phyloP scores from a whole-genome alignment of 495 filamentous ascomycete species.

The Aspergillus affinis region DNA sequence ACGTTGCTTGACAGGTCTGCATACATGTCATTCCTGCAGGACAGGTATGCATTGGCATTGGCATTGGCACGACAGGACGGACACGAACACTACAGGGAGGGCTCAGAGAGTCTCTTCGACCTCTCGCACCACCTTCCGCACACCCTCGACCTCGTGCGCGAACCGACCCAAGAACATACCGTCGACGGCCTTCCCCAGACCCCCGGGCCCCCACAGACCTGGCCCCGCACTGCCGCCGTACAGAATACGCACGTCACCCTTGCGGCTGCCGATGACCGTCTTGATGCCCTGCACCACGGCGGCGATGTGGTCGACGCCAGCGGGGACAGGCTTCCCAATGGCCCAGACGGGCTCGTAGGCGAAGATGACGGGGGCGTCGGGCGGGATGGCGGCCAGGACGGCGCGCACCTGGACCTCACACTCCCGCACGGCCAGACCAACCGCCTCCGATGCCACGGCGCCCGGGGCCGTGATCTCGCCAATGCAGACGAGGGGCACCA shows the following conservation, averaged over 20 bases:
- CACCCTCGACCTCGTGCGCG: constrained; percentile 69
- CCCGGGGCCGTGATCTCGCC: constrained; percentile 60
- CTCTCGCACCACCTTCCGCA: constrained; percentile 67
- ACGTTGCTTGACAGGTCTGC: background rate
- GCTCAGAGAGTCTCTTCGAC: constrained; percentile 46
- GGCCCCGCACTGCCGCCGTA: constrained; percentile 82
- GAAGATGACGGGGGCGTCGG: constrained; percentile 66
- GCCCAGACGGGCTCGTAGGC: constrained; percentile 93
- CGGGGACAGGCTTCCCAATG: constrained; percentile 74
- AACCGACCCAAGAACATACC: constrained; percentile 82
- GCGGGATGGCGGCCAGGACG: constrained; percentile 57
- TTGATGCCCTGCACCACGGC: constrained; percentile 65
- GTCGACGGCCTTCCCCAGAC: constrained; percentile 67
- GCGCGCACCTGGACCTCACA: constrained; percentile 62
- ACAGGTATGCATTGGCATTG: background rate
- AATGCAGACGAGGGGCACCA: constrained; percentile 78
- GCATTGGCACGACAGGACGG: background rate
- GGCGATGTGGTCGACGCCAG: constrained; percentile 67
- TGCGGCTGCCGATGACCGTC: constrained; percentile 37
- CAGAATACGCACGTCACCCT: constrained; percentile 60
- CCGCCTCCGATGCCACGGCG: constrained; percentile 48
- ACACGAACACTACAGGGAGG: background rate
- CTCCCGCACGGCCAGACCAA: constrained; percentile 61
- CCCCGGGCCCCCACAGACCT: constrained; percentile 61
- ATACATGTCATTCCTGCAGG: background rate